Conservation (phyloP, 75 land plant genomes). For the Sequoia sempervirens region DNA sequence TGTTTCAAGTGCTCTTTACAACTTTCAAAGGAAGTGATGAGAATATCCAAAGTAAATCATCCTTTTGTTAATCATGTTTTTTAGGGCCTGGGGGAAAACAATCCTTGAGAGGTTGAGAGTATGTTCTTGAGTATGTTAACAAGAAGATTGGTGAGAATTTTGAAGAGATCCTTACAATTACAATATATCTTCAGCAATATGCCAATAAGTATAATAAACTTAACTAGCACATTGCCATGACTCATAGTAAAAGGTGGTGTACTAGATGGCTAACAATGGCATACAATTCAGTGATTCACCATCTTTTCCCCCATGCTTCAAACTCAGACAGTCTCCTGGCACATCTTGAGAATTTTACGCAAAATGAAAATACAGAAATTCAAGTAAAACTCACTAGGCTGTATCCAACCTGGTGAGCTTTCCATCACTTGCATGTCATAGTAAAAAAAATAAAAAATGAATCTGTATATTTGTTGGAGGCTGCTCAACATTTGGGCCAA, state of each 20-base stretch:
- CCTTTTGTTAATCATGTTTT: not conserved
- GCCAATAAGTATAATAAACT: not conserved
- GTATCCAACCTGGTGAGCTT: not conserved
- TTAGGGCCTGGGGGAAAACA: not conserved
- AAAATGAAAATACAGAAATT: not conserved
- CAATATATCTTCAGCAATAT: not conserved
- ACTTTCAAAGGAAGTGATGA: not conserved
- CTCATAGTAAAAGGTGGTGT: too few relatives aligned
- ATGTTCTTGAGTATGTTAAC: not conserved
- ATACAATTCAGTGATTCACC: too few relatives aligned
- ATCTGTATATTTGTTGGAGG: not conserved
- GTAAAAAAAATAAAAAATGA: not conserved
- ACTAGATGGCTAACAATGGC: too few relatives aligned
- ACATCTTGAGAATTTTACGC: not conserved
- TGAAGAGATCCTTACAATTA: not conserved
- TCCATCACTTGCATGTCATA: not conserved
- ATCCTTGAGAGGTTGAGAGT: too few relatives aligned
- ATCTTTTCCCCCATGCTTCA: not conserved
- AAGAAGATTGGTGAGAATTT: not conserved
- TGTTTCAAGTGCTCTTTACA: not conserved
- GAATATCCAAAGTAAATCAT: not conserved
- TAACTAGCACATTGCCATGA: too few relatives aligned
- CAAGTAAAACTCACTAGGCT: not conserved
- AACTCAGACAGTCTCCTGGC: not conserved
- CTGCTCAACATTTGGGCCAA: not conserved